Evolutionary conservation across 2,329 filamentous ascomycete genomes (phyloP).

Genomic region (Talaromyces sp.): DNA sequence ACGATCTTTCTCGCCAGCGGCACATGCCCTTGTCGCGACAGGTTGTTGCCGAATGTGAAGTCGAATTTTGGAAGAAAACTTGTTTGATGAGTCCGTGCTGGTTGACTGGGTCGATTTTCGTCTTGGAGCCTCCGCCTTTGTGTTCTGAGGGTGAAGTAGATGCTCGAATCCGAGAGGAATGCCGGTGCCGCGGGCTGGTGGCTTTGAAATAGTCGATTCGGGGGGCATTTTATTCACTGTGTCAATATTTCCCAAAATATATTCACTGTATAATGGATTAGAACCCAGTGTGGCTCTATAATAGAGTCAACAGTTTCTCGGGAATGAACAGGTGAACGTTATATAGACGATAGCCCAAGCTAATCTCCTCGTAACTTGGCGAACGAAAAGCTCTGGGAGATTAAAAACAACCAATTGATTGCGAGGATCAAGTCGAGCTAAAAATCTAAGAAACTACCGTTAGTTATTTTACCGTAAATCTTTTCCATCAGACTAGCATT

Average conservation of each 20-base stretch:
- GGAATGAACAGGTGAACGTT: neutral
- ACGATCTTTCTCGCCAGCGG: constrained; percentile 41
- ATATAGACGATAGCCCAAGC: neutral
- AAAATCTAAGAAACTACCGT: neutral
- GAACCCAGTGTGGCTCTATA: neutral
- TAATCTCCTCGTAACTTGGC: neutral
- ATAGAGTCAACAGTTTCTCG: neutral
- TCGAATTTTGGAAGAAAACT: constrained; percentile 24
- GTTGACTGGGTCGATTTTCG: constrained; percentile 17
- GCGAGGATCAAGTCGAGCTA: neutral
- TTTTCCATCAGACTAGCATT: neutral
- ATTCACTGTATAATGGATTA: neutral
- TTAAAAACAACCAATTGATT: neutral
- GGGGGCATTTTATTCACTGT: neutral
- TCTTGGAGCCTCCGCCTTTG: constrained; percentile 16
- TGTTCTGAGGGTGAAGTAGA: constrained; percentile 26
- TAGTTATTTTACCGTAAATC: neutral
- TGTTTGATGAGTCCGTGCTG: constrained; percentile 1
- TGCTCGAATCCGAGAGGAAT: constrained; percentile 33
- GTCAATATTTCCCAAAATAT: neutral
- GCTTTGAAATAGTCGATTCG: neutral
- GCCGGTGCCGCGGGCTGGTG: constrained; percentile 15
- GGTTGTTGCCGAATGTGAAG: constrained; percentile 43
- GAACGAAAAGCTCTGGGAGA: neutral
- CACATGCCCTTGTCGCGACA: constrained; percentile 40